phyloP scores from a whole-genome alignment of 1,284 basidiomycete species.

The Mycena sp. region DNA sequence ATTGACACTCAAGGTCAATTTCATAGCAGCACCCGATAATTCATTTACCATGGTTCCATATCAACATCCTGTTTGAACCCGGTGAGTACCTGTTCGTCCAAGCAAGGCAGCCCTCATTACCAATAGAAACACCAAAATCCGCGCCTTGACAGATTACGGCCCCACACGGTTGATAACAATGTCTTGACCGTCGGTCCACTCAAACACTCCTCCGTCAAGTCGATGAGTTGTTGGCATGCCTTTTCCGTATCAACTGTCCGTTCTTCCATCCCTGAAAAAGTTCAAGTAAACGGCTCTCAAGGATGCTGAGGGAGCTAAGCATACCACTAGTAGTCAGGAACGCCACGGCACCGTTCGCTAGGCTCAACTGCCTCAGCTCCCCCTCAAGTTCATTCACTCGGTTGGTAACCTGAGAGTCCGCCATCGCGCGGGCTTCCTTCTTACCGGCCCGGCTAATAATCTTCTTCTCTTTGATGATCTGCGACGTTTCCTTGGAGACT shows the following conservation, averaged over 20 bases:
- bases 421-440: conserved; percentile 3
- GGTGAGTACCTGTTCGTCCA: background rate
- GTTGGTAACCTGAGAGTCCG: background rate
- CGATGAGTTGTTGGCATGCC: background rate
- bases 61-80: background rate
- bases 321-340: conserved; percentile 7
- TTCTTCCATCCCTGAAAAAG: background rate
- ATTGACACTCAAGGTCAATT: too few relatives aligned
- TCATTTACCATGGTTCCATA: background rate
- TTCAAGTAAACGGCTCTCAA: background rate
- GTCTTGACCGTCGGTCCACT: conserved; percentile 1
- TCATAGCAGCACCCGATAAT: too few relatives aligned
- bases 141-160: background rate
- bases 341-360: background rate
- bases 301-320: background rate
- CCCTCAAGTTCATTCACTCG: background rate
- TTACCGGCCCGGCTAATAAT: background rate
- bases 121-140: background rate
- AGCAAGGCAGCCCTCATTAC: background rate
- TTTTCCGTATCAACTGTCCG: background rate
- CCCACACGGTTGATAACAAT: background rate
- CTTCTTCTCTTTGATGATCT: background rate
- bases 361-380: background rate
- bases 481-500: background rate
- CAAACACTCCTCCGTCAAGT: background rate